Percentiles rank a stretch among this genome's conserved stretches.
Evolutionary conservation across 306 rosid species (phyloP).

Genomic region (Acacia crassicarpa): DNA sequence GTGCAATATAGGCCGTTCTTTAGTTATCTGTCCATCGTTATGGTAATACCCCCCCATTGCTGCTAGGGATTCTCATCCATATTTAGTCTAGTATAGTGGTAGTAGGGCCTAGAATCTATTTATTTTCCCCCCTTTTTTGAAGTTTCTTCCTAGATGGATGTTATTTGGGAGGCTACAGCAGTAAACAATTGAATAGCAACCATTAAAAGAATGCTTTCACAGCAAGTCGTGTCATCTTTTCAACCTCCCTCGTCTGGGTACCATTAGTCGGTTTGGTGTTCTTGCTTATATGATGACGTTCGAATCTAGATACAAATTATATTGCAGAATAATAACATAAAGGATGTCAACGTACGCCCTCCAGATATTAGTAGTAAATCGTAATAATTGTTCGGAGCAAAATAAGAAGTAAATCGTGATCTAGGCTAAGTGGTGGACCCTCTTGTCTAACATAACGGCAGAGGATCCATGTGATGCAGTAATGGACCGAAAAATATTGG

Average conservation of each 20-base stretch:
- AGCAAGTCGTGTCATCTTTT: background rate
- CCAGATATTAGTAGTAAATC: background rate
- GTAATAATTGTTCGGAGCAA: no score
- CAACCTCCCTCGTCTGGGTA: background rate
- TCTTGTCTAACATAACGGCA: no score
- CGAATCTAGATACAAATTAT: background rate
- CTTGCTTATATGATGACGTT: background rate
- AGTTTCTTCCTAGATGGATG: slow-evolving; percentile 43
- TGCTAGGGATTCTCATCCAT: slow-evolving; percentile 45
- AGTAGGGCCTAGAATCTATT: slow-evolving; percentile 33
- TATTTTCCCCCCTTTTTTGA: background rate
- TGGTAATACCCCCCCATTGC: slow-evolving; percentile 39
- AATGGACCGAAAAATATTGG: background rate
- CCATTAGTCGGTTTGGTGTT: background rate
- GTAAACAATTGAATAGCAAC: slow-evolving; percentile 40
- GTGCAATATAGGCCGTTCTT: slow-evolving; percentile 31
- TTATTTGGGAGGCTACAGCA: slow-evolving; percentile 36
- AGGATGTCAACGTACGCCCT: background rate
- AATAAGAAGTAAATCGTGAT: no score
- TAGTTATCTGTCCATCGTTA: slow-evolving; percentile 41
- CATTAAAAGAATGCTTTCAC: slow-evolving; percentile 34
- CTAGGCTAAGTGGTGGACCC: no score
- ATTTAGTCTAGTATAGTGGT: slow-evolving; percentile 46
- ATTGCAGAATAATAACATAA: background rate
- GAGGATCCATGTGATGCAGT: background rate